These are phyloP conservation scores for Trametes versicolor DNA, from an alignment of 1,284 basidiomycete species.

Conservation along the genomic window DNA sequence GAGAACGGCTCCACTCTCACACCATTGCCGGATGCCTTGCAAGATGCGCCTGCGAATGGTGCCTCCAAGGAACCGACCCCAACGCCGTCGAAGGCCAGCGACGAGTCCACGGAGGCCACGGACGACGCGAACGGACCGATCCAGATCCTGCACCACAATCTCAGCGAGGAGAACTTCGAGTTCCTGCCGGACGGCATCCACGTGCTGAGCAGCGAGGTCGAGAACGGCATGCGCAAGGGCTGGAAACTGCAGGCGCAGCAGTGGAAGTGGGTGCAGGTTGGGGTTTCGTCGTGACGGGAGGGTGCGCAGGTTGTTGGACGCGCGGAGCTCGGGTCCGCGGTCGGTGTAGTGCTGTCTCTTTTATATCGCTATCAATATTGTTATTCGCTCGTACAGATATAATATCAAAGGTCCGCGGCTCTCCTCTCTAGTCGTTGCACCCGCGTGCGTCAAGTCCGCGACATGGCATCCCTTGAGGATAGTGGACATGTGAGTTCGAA, in stretches of 20 bases:
- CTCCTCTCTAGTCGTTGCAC: background rate
- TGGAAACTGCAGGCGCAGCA: slow-evolving; percentile 39
- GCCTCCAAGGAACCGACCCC: slow-evolving; percentile 1
- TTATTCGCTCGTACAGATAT: slow-evolving; percentile 23
- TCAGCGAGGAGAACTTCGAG: slow-evolving; percentile 42
- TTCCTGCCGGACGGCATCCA: slow-evolving; percentile 41
- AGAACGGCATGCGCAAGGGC: slow-evolving; percentile 37
- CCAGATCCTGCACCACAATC: slow-evolving; percentile 39
- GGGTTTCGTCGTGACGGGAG: slow-evolving; percentile 24
- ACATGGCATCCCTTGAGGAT: too few species aligned
- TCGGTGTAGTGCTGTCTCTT: slow-evolving; percentile 5
- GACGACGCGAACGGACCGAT: slow-evolving; percentile 31
- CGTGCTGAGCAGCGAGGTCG: slow-evolving; percentile 35
- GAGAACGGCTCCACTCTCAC: background rate
- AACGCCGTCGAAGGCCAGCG: slow-evolving; percentile 26
- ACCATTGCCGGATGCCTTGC: background rate
- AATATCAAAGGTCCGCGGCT: background rate
- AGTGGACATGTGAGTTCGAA: too few species aligned
- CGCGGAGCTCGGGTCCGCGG: background rate
- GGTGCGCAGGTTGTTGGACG: background rate
- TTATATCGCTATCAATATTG: slow-evolving; percentile 34
- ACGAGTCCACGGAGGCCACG: slow-evolving; percentile 22
- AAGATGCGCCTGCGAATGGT: background rate
- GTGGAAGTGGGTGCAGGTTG: slow-evolving; percentile 41
- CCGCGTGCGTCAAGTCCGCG: too few species aligned